These are phyloP conservation scores for Amylostereum areolatum DNA, from an alignment of 1,284 basidiomycete species.

Conservation along the genomic window DNA sequence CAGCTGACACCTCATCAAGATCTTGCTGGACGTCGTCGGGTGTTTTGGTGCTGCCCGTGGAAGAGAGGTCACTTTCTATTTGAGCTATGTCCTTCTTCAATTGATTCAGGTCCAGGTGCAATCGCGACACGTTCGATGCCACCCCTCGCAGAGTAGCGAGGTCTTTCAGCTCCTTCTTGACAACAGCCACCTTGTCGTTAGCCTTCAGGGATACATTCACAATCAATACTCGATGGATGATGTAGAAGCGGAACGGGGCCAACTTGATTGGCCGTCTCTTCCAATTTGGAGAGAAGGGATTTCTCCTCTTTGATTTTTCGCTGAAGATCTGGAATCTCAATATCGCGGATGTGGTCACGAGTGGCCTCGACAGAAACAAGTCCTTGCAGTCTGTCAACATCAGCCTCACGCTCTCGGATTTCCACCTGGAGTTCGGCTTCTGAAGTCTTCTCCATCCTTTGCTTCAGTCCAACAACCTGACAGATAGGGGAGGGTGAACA, in stretches of 20 bases:
- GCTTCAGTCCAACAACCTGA: conserved; percentile 36
- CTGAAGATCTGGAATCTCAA: conserved; percentile 66
- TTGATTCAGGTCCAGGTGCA: conserved; percentile 60
- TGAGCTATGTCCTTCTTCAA: conserved; percentile 59
- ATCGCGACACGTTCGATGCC: conserved; percentile 55
- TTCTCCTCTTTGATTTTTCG: conserved; percentile 57
- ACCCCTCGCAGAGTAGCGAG: conserved; percentile 61
- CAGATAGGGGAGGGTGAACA: background rate
- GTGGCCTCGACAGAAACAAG: conserved; percentile 51
- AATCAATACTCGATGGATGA: conserved; percentile 5
- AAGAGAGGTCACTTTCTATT: conserved; percentile 65
- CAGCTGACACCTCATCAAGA: conserved; percentile 52
- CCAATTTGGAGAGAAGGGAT: conserved; percentile 42
- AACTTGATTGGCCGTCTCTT: conserved; percentile 54
- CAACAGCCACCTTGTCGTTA: conserved; percentile 35
- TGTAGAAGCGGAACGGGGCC: conserved; percentile 7
- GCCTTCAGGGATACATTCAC: conserved; percentile 29
- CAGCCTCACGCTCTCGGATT: conserved; percentile 54
- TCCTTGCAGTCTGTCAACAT: conserved; percentile 52
- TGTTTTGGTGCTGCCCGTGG: conserved; percentile 74
- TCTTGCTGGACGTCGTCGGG: conserved; percentile 80
- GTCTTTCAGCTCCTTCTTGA: conserved; percentile 57
- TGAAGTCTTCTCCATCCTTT: conserved; percentile 46
- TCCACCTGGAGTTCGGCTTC: conserved; percentile 39
- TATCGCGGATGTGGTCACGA: conserved; percentile 46